A percentile compares a stretch with the other conserved stretches of the same genome.
These are phyloP conservation scores for Maudiozyma bulderi DNA, from an alignment of 805 yeast genomes.

Conservation along the genomic window DNA sequence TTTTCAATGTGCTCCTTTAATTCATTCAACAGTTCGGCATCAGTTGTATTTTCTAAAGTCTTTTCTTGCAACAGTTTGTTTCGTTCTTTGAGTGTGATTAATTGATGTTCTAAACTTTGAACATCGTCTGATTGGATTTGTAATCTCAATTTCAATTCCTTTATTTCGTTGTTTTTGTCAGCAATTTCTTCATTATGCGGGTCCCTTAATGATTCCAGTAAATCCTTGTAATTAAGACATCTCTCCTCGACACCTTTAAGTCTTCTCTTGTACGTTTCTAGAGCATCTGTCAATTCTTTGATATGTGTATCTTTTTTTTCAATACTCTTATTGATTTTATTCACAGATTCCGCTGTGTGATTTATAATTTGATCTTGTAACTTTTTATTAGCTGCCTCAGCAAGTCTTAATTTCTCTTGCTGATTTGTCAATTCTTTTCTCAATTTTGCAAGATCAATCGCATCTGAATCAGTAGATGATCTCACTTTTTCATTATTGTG, in stretches of 20 bases:
- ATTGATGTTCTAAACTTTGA: background rate
- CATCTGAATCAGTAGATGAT: background rate
- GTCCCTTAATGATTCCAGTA: conserved; percentile 6
- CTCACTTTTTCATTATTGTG: no score
- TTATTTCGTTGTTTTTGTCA: conserved; percentile 8
- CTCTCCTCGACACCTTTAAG: background rate
- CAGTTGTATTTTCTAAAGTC: background rate
- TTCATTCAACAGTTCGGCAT: background rate
- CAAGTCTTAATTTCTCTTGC: background rate
- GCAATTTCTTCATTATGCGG: conserved; percentile 12
- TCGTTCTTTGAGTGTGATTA: background rate
- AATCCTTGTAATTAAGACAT: background rate
- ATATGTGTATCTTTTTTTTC: conserved; percentile 3
- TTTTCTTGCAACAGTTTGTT: background rate
- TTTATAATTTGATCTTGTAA: conserved; percentile 2
- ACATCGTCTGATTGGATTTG: background rate
- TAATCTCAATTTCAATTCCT: background rate
- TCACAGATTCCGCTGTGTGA: background rate
- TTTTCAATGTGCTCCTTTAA: background rate
- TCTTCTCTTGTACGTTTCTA: background rate
- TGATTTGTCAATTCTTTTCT: background rate
- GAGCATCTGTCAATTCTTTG: conserved; percentile 1
- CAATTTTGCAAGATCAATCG: background rate
- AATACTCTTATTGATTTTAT: conserved; percentile 3
- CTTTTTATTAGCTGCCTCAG: background rate